Percentiles rank a stretch among this genome's conserved stretches.
phyloP scores from a whole-genome alignment of 139 green algal genomes.

The Micractinium sp. region DNA sequence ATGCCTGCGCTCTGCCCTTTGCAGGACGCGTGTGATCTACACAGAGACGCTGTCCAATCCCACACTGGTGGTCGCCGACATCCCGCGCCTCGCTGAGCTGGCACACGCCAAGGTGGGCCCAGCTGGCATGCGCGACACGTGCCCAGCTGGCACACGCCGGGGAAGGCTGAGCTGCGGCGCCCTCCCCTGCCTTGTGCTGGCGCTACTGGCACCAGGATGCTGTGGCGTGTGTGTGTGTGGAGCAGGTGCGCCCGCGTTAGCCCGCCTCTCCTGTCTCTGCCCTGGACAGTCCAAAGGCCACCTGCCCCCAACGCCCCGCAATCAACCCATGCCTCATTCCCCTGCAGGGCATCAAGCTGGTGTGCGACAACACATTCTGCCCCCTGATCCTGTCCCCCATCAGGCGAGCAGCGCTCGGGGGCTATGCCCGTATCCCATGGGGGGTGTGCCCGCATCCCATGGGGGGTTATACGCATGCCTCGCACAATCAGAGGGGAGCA shows the following conservation, averaged over 20 bases:
- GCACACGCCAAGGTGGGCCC: constrained; percentile 38
- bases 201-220: background rate
- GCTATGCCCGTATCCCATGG: background rate
- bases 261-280: background rate
- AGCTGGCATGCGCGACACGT: background rate
- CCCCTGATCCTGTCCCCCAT: constrained; percentile 64
- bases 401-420: background rate
- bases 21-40: constrained; percentile 62
- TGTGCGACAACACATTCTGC: constrained; percentile 88
- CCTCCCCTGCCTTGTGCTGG: background rate
- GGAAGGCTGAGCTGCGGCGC: no score
- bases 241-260: no score
- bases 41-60: constrained; percentile 75
- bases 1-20: background rate
- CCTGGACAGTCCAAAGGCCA: background rate
- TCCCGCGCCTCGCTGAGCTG: constrained; percentile 58
- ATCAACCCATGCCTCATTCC: background rate
- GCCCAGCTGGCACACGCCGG: background rate
- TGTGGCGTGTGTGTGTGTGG: no score
- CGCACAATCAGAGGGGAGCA: no score
- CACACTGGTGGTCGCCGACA: constrained; percentile 71
- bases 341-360: constrained; percentile 50
- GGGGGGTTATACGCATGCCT: background rate
- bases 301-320: background rate
- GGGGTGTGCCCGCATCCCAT: no score